A percentile compares a stretch with the other conserved stretches of the same genome.
Evolutionary conservation across 495 filamentous ascomycete genomes (phyloP).

Genomic region (Tuber indicum): DNA sequence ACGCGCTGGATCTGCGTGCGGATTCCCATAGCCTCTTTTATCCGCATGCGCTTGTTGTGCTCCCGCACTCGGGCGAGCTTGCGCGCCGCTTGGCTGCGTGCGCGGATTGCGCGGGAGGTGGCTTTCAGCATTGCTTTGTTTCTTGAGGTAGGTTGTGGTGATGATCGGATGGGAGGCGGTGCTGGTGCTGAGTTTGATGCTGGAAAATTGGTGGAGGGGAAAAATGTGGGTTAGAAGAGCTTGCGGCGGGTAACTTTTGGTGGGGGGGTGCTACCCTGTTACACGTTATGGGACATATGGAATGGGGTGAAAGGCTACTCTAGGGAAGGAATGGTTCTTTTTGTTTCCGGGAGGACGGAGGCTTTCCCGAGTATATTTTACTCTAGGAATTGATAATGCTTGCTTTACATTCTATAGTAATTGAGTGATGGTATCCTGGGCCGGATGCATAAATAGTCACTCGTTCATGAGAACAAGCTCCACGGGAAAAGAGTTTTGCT

Average conservation of each 20-base stretch:
- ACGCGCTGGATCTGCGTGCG: slow-evolving; percentile 23
- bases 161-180: slow-evolving; percentile 6
- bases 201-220: not conserved
- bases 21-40: slow-evolving; percentile 28
- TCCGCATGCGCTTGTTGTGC: slow-evolving; percentile 19
- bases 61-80: slow-evolving; percentile 27
- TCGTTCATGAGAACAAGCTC: not conserved
- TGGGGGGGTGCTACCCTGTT: slow-evolving; percentile 23
- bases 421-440: not conserved
- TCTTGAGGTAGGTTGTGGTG: not conserved
- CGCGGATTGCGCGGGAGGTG: slow-evolving; percentile 26
- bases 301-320: not conserved
- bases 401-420: not conserved
- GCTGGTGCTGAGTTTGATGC: not conserved
- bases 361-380: not conserved
- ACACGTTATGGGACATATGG: not conserved
- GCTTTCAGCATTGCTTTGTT: slow-evolving; percentile 20
- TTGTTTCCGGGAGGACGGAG: not conserved
- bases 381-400: not conserved
- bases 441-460: not conserved
- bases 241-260: slow-evolving; percentile 1
- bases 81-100: slow-evolving; percentile 27
- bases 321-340: not conserved
- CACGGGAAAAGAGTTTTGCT: not conserved
- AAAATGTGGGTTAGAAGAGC: not conserved